Evolutionary conservation across 805 yeast species (phyloP).

Genomic region (Candida andamanensis): DNA sequence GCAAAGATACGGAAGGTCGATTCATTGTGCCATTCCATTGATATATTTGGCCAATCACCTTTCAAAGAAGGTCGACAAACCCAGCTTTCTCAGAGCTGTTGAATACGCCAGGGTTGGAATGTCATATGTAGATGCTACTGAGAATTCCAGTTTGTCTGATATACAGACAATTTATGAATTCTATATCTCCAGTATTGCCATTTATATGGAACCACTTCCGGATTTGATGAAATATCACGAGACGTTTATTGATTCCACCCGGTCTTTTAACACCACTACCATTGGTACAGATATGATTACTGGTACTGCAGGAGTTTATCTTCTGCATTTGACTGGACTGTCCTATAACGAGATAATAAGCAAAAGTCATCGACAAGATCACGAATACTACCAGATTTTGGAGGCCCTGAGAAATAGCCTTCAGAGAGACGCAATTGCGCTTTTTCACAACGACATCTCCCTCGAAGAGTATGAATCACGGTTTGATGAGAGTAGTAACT

Average conservation of each 20-base stretch:
- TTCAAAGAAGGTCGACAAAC: slow-evolving; percentile 21
- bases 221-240: slow-evolving; percentile 26
- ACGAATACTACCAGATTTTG: slow-evolving; percentile 4
- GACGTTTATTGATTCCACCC: slow-evolving; percentile 11
- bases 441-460: slow-evolving; percentile 10
- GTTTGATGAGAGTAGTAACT: neutral
- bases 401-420: slow-evolving; percentile 2
- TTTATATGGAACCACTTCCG: slow-evolving; percentile 34
- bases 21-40: slow-evolving; percentile 35
- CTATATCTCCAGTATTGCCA: slow-evolving; percentile 39
- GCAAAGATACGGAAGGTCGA: slow-evolving; percentile 35
- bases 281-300: slow-evolving; percentile 9
- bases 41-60: slow-evolving; percentile 34
- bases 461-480: slow-evolving; percentile 7
- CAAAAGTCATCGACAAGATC: slow-evolving; percentile 2
- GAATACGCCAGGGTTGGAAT: slow-evolving; percentile 41
- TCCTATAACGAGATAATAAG: slow-evolving; percentile 1
- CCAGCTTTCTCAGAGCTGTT: slow-evolving; percentile 30
- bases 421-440: slow-evolving; percentile 4
- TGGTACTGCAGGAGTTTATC: slow-evolving; percentile 10
- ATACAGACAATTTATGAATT: slow-evolving; percentile 36
- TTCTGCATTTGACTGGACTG: slow-evolving; percentile 14
- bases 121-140: slow-evolving; percentile 26
- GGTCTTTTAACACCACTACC: slow-evolving; percentile 7
- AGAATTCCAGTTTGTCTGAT: slow-evolving; percentile 28